Evolutionary conservation across 1,284 basidiomycete species (phyloP), one percentile per base, ranked within the genome.

Genomic region (Papiliotrema terrestris): DNA sequence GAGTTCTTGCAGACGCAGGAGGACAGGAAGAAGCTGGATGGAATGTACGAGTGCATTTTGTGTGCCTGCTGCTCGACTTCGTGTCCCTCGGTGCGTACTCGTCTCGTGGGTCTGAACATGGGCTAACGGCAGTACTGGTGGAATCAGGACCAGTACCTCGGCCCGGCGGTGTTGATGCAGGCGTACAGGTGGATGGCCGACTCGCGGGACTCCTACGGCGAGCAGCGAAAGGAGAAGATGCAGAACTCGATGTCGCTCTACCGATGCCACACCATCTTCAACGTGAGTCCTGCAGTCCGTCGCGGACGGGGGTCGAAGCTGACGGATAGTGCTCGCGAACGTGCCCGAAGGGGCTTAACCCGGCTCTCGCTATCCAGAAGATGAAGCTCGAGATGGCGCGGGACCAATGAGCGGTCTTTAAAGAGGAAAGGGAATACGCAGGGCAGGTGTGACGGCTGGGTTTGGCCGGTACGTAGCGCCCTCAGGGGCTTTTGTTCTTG

Each of bases 181-280:
- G 89, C 90, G 0, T 93, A 93, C 78, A 83, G 94, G 67, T 98
- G 95, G 95, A 96, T 98, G 76, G 93, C 94, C 11, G 95, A 98
- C 78, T 96, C 92, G 57, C 81, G 94, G 67, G 95, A 98, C 75
- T 78, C 85, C 35, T 84, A 90, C 73, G 84, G 83, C 19, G 84
- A 85, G 5, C 82, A 93, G 74, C 85, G 96, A 59, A 91, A 88
- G 81, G 91, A 94, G 75, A 86, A 86, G 75, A 82, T 98, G 63
- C 90, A 98, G 80, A 98, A 98, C 79, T 87, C 91, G 67, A 83
- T 97, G 82, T 93, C 90, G 69, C 78, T 97, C 73, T 96, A 94
- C 81, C 75, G 80, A 59, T 92, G 90, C 80, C 90, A 92, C 78
- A 96, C 93, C 55, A 97, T 96, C 79, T 94, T 97, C 83, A 96